These are phyloP conservation scores for Typha latifolia DNA, from an alignment of 176 grass and related monocot genomes.

Conservation along the genomic window DNA sequence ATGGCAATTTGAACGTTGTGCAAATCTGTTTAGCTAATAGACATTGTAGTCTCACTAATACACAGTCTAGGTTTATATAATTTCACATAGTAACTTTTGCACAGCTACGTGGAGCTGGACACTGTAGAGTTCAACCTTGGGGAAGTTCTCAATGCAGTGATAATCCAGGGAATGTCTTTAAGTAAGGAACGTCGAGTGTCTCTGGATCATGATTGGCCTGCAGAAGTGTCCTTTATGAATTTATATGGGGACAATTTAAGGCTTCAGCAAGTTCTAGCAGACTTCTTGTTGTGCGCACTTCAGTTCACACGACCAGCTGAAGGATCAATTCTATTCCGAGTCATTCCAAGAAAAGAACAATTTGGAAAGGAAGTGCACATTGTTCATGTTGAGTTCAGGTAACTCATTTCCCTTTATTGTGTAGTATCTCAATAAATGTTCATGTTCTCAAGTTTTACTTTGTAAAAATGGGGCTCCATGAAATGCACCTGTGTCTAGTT, in stretches of 20 bases:
- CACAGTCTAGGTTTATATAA: too few species aligned
- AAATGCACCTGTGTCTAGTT: background rate
- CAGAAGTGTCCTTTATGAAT: constrained; percentile 66
- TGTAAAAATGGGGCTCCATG: background rate
- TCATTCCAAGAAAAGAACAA: constrained; percentile 62
- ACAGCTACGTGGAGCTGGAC: constrained; percentile 83
- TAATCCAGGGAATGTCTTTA: constrained; percentile 74
- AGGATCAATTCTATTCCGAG: constrained; percentile 69
- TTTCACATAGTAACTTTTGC: background rate
- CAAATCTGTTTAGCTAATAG: too few species aligned
- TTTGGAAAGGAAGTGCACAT: constrained; percentile 76
- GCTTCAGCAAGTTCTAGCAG: constrained; percentile 87
- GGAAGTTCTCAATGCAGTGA: constrained; percentile 58
- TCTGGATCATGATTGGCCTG: constrained; percentile 68
- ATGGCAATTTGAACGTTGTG: too few species aligned
- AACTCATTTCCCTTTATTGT: background rate
- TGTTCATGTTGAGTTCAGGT: constrained; percentile 97
- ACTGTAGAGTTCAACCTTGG: constrained; percentile 73
- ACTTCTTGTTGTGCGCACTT: constrained; percentile 64
- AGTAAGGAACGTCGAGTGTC: constrained; percentile 62
- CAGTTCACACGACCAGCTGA: constrained; percentile 57
- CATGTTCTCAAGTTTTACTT: background rate
- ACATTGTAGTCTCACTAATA: too few species aligned
- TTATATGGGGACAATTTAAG: constrained; percentile 93
- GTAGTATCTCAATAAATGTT: background rate